Evolutionary conservation across 352 stramenopile genomes (phyloP), one percentile per base, ranked within the genome.

Genomic region (Phytophthora pini): DNA sequence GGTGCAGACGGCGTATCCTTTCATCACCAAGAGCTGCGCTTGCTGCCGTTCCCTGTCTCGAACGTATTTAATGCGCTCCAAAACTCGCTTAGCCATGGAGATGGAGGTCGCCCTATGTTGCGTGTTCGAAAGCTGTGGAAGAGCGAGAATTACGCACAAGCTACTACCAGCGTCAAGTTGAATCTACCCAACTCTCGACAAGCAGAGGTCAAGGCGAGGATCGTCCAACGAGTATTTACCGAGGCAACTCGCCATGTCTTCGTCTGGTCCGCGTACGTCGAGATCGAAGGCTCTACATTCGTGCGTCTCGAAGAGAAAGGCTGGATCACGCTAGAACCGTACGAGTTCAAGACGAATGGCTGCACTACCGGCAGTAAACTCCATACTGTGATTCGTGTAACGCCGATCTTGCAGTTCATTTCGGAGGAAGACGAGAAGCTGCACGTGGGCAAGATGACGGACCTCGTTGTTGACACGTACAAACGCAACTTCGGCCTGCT

Each of bases 231-330:
- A 12, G 43, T 22, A 9, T 75, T 68, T 31, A 10, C 46, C 4
- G 51, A 70, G 15, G 20, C 38, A 4, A 38, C 34, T 13, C 65
- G 56, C 0, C 29, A 40, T 1, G 56, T 72, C 2, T 32, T 60
- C 10, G 43, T 80, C n/a, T 80, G 65, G 68, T 40, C 50, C 11
- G 56, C 47, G n/a, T 63, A 68, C 51, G 62, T 80, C 29, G 68
- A 80, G 64, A 70, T 68, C 22, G 43, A 71, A 12, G 68, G 72
- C 3, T 61, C 60, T n/a, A 66, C 73, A 12, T 72, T 68, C 11
- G 52, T 77, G 22, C 68, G 68, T 2, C 58, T 80, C 29, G 64
- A 70, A 17, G 68, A 80, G 36, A 70, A 64, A 20, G 72, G 72
- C 3, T 79, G 67, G 71, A 29, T 52, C 13, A 12, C 45, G 15